Base-by-base conservation (phyloP, 2,329 filamentous ascomycete genomes). In the Diplodia mutila region DNA sequence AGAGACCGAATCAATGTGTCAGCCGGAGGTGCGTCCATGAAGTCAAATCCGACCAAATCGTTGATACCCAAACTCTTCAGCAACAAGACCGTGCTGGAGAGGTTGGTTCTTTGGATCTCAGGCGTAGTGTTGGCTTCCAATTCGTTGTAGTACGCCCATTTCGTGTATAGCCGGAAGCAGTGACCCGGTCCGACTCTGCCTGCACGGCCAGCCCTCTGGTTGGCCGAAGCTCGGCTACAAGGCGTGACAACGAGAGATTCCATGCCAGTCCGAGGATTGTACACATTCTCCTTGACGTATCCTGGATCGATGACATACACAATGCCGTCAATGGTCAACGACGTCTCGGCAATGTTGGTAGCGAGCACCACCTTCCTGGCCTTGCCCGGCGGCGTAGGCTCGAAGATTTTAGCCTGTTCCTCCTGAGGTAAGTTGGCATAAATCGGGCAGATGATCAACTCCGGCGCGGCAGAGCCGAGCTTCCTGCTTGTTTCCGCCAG, bases 321-420 rank as follows among this genome's bases (percentile, higher is more conserved):
- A 69, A 98, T 97, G 18, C 94, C 94, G 76, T 98, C 94, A 68
- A 99, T 97, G 0, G 95, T 99, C 75, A 99, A 81, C 83, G 89
- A 93, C 0, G 95, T 99, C 78, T 99, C 95, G 2, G 95, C 95
- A 78, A 99, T 98, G 76, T 99, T 99, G 2, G 95, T 98, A 0
- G 94, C 93, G 46, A 98, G 81, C 0, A 99, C 93, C 0, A 98
- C 93, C 76, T 98, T 99, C 32, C 95, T 87, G 0, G 91, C 90
- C 21, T 90, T 90, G 21, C 66, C 66, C 0, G 90, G 87, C 0
- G 95, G 94, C 0, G 94, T 97, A 0, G 94, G 93, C 73, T 97
- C 93, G 74, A 99, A 99, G 71, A 98, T 97, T 76, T 94, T 94
- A 57, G 91, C 88, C 76, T 99, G 95, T 1, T 97, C 81, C 68